These are phyloP conservation scores for Coniochaeta hoffmannii DNA, from an alignment of 2,329 filamentous ascomycete genomes.

Conservation along the genomic window DNA sequence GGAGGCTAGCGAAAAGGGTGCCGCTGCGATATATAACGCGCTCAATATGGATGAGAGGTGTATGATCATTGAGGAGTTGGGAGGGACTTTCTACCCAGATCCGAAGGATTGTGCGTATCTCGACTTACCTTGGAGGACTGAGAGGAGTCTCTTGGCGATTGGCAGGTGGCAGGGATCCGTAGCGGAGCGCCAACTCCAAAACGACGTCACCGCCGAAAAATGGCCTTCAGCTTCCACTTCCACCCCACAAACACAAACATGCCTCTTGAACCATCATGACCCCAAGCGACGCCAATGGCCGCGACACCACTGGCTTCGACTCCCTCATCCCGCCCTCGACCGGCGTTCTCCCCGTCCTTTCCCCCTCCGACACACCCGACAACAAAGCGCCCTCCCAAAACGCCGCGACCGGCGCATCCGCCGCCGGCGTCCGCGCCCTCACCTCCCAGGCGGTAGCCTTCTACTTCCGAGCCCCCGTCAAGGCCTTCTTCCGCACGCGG, in stretches of 20 bases:
- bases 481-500: conserved; percentile 84
- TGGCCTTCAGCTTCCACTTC: background rate
- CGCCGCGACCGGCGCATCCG: conserved; percentile 65
- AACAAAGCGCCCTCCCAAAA: conserved; percentile 11
- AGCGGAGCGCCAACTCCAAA: too few relatives aligned
- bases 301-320: background rate
- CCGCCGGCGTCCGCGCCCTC: conserved; percentile 75
- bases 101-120: too few relatives aligned
- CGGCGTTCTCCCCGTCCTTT: background rate
- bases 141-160: too few relatives aligned
- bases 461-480: conserved; percentile 85
- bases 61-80: too few relatives aligned
- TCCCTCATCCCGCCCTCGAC: background rate
- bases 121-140: too few relatives aligned
- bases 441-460: conserved; percentile 80
- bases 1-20: too few relatives aligned
- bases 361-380: background rate
- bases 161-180: too few relatives aligned
- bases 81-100: too few relatives aligned
- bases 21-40: too few relatives aligned
- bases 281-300: conserved; percentile 1
- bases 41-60: too few relatives aligned
- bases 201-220: background rate
- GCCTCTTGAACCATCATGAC: conserved; percentile 2
- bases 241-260: background rate